Percentiles rank a stretch among this genome's conserved stretches.
Conservation (phyloP, 2,329 filamentous ascomycete species). For the Gnomoniopsis smithogilvyi region DNA sequence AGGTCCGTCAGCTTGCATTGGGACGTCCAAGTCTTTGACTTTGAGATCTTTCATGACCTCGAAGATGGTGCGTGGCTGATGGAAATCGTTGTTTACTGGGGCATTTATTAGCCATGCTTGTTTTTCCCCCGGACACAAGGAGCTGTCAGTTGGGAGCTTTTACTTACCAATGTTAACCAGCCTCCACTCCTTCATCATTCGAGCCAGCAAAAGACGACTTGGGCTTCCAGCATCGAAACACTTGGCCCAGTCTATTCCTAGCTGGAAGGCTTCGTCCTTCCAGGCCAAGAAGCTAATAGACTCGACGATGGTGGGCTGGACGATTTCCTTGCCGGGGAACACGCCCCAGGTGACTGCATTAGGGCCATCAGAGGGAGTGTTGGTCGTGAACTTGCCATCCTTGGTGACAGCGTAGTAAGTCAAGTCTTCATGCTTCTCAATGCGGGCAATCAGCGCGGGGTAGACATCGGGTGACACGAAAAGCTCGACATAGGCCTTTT, state of each 20-base stretch:
- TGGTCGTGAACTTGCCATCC: slow-evolving; percentile 76
- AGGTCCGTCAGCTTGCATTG: slow-evolving; percentile 26
- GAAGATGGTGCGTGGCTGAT: slow-evolving; percentile 77
- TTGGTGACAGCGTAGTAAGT: slow-evolving; percentile 95
- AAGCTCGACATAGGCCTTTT: slow-evolving; percentile 95
- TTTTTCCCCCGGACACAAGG: too few relatives aligned
- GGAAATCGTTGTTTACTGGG: slow-evolving; percentile 95
- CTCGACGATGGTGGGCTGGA: slow-evolving; percentile 99
- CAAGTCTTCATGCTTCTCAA: slow-evolving; percentile 74
- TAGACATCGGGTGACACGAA: slow-evolving; percentile 80
- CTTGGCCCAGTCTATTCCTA: slow-evolving; percentile 91
- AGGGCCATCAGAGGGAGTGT: slow-evolving; percentile 79
- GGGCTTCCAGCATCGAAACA: slow-evolving; percentile 77
- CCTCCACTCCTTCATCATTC: slow-evolving; percentile 87
- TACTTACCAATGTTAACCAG: slow-evolving; percentile 87
- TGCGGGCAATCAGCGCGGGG: slow-evolving; percentile 70
- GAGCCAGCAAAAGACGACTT: slow-evolving; percentile 75
- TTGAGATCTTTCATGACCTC: slow-evolving; percentile 76
- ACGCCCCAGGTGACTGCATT: slow-evolving; percentile 99
- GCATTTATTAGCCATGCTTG: neutral
- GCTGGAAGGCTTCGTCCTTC: slow-evolving; percentile 95
- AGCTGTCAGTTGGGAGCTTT: neutral
- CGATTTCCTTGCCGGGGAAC: slow-evolving; percentile 97
- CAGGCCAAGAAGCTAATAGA: slow-evolving; percentile 96
- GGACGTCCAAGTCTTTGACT: slow-evolving; percentile 60